Percentiles rank a stretch among this genome's conserved stretches.
phyloP scores from a whole-genome alignment of 164 flowering plant species.

The Saururus chinensis region DNA sequence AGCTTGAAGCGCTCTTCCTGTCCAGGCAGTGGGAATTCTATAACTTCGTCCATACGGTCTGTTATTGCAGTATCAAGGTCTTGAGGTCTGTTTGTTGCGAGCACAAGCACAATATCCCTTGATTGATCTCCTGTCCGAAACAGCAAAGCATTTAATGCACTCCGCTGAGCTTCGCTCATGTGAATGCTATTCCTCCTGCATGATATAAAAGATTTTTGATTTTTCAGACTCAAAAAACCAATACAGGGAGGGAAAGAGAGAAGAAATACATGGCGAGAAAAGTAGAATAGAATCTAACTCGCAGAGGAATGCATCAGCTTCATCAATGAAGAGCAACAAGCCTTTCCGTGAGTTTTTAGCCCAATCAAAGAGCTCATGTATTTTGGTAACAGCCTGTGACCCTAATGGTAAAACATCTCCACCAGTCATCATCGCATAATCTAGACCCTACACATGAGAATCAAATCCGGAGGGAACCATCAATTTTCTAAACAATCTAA shows the following conservation, averaged over 20 bases:
- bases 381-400: conserved; percentile 93
- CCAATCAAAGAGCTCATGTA: conserved; percentile 97
- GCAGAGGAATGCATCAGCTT: conserved; percentile 97
- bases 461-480: background rate
- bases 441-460: conserved; percentile 62
- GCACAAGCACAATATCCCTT: conserved; percentile 86
- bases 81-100: conserved; percentile 87
- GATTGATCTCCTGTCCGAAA: conserved; percentile 95
- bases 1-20: conserved; percentile 78
- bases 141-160: conserved; percentile 90
- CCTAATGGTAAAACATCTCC: conserved; percentile 99
- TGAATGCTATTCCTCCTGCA: conserved; percentile 87
- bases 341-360: conserved; percentile 80
- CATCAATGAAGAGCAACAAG: conserved; percentile 88
- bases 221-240: background rate
- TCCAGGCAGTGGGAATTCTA: conserved; percentile 90
- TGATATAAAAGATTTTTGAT: background rate
- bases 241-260: background rate
- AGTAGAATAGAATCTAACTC: conserved; percentile 57
- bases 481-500: background rate
- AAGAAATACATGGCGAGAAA: background rate
- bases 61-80: conserved; percentile 88
- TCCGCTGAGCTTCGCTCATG: conserved; percentile 96
- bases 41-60: conserved; percentile 88
- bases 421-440: conserved; percentile 98